A percentile compares a stretch with the other conserved stretches of the same genome.
Conservation (phyloP, 1,139 yeast genomes). For the Yarrowia galli region DNA sequence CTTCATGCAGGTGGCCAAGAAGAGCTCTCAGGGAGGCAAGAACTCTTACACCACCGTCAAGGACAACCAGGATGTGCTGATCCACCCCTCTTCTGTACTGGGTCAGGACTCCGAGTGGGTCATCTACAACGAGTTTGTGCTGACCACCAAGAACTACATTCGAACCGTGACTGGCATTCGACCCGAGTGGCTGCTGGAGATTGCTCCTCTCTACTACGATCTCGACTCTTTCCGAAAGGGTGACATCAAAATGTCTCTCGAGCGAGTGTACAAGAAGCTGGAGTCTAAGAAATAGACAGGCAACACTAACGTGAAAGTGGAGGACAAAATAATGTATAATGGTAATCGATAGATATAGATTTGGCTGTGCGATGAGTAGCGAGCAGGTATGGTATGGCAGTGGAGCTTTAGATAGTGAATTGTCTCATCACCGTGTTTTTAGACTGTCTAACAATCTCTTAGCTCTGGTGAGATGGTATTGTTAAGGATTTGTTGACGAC, state of each 20-base stretch:
- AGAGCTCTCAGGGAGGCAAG: constrained; percentile 61
- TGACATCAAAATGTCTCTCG: constrained; percentile 81
- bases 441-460: too few relatives aligned
- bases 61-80: constrained; percentile 93
- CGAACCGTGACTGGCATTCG: constrained; percentile 91
- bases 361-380: background rate
- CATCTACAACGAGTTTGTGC: constrained; percentile 90
- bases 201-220: constrained; percentile 86
- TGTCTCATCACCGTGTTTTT: too few relatives aligned
- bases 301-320: constrained; percentile 14
- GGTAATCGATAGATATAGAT: constrained; percentile 35
- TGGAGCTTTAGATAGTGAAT: too few relatives aligned
- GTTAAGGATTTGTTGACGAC: too few relatives aligned
- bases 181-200: constrained; percentile 89
- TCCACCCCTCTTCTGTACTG: constrained; percentile 92
- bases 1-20: constrained; percentile 97
- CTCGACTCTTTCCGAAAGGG: constrained; percentile 78
- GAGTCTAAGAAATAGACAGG: constrained; percentile 25
- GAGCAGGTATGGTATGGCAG: too few relatives aligned
- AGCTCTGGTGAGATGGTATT: too few relatives aligned
- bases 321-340: constrained; percentile 33
- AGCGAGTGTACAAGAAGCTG: constrained; percentile 58
- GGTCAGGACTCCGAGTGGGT: constrained; percentile 92
- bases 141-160: constrained; percentile 91
- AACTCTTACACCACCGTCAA: constrained; percentile 86